Base-by-base conservation (phyloP, 1,284 basidiomycete species). In the Exobasidium rhododendri region DNA sequence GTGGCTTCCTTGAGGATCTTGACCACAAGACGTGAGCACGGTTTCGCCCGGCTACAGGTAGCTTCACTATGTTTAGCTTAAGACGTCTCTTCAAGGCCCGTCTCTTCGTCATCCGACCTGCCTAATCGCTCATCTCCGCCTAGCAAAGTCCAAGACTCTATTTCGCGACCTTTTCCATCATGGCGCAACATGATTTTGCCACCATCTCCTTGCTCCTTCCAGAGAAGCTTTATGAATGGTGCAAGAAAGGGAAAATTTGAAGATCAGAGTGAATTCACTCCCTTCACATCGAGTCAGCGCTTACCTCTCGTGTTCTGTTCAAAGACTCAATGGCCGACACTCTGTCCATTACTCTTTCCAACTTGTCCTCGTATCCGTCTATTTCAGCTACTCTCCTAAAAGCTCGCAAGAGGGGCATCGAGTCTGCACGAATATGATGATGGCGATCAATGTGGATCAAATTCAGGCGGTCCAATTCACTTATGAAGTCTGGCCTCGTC, bases 111-210 rank as follows among this genome's bases (percentile, higher is more conserved):
- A n/a, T n/a, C n/a, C n/a, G n/a, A n/a, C n/a, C 74, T 51, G 14
- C 71, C 73, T 24, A 76, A 55, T 40, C 74, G 52, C 62, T 76
- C 74, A 55, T 76, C 74, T 11, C 74, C 74, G 30, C 74, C 74
- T 4, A 76, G 57, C 40, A 76, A 56, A 17, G 63, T 67, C 73
- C 73, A 76, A 2, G 63, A 64, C 54, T 74, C 73, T 30, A 76
- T 44, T 52, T 74, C 72, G 7, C 73, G 32, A 0, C 74, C 74
- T 56, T 68, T 71, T 46, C 22, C 43, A 56, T 76, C 73, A 58
- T 70, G 67, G 63, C 65, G 64, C 62, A 76, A 65, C 55, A 76
- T 45, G 56, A 74, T 73, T 44, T 64, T 67, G 61, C 74, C 74
- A 4, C 57, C 63, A 17, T 72, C 67, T 1, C 70, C 74, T 47